Percentiles rank a stretch among this genome's conserved stretches.
These are phyloP conservation scores for Cicer yamashitae DNA, from an alignment of 306 rosid genomes.

Conservation along the genomic window DNA sequence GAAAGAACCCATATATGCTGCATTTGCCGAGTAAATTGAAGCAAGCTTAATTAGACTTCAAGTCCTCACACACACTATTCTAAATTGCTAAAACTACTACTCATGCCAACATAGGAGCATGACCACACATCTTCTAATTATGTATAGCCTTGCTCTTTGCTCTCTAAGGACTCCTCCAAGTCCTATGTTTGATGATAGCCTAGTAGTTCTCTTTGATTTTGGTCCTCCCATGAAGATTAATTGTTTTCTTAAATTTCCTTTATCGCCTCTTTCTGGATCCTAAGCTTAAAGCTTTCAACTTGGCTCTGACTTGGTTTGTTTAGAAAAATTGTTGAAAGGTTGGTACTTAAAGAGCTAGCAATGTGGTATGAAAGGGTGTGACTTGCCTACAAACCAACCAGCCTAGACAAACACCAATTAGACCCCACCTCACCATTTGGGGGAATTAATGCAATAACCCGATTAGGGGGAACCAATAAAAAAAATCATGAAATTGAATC, in stretches of 20 bases:
- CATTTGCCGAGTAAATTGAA: not conserved
- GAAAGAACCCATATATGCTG: conserved; percentile 2
- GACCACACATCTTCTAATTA: conserved; percentile 89
- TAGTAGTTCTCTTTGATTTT: conserved; percentile 67
- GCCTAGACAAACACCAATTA: conserved; percentile 52
- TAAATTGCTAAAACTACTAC: conserved; percentile 17
- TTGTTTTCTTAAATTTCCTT: not conserved
- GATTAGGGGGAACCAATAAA: conserved; percentile 46
- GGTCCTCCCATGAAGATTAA: conserved; percentile 47
- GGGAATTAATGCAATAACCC: conserved; percentile 58
- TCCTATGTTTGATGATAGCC: conserved; percentile 77
- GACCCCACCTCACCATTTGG: conserved; percentile 66
- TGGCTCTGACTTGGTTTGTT: conserved; percentile 35
- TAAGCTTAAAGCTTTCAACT: conserved; percentile 13
- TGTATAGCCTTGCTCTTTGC: conserved; percentile 83
- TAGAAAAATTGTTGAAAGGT: conserved; percentile 6
- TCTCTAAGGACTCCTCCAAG: conserved; percentile 77
- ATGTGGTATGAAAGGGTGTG: conserved; percentile 82
- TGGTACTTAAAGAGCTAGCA: conserved; percentile 51
- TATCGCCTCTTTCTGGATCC: not conserved
- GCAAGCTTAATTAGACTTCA: conserved; percentile 15
- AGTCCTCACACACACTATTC: not conserved
- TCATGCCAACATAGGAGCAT: conserved; percentile 98
- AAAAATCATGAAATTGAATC: conserved; percentile 39
- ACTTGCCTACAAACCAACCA: conserved; percentile 67